Evolutionary conservation across 116 monocot genomes (phyloP), one percentile per base, ranked within the genome.

Genomic region (Posidonia oceanica): DNA sequence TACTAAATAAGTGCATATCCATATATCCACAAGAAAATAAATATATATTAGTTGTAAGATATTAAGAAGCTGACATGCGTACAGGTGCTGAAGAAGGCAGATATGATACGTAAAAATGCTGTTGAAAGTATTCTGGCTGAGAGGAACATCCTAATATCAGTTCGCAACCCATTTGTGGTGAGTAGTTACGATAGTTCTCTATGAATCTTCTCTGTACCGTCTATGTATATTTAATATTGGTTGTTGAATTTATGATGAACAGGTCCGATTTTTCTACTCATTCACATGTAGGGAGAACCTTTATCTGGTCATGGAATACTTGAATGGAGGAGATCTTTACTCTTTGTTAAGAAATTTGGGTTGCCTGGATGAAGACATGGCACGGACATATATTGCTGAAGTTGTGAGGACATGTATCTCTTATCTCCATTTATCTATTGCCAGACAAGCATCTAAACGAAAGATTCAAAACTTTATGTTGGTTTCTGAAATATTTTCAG

Each of bases 191-290:
- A 57, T 70, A 22, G n/a, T 23, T 36, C 41, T 61, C 15, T 22
- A 7, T 71, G 61, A 20, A 14, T 61, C 22, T n/a, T 21, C 37
- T 58, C 7, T 29, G 18, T 71, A 55, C 3, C 23, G 18, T 39
- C 48, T 36, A 68, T 4, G 22, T 48, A 23, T 15, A 39, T 68
- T 59, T 75, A 57, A 58, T 39, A 44, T 67, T 8, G 39, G 7
- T 73, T 48, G 42, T 70, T 67, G 15, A 14, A 68, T 55, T 23
- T 66, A 54, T 68, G 44, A 74, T 75, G 55, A 62, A 79, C 80
- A 97, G 97, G 97, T 98, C 4, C 83, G 97, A 40, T 98, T 98
- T 76, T 98, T 87, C 85, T 98, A 98, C 77, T 98, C 97, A 68
- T 98, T 98, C 74, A 98, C 97, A 61, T 98, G 87, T 82, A 85